Base-by-base conservation (phyloP, 1,139 yeast genomes). In the Groenewaldozyma auringiensis region DNA sequence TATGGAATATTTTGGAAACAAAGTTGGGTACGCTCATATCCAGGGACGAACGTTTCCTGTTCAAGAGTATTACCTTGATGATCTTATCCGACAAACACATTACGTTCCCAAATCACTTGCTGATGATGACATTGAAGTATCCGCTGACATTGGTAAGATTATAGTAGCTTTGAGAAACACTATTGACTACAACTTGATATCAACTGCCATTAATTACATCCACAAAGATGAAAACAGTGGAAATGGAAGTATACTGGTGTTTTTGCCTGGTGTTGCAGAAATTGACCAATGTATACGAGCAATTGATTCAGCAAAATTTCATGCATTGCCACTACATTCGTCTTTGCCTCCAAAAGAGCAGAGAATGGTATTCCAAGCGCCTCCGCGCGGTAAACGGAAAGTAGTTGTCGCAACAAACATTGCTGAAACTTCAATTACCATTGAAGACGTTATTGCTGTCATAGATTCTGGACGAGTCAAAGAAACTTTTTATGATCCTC, bases 31-130 rank as follows among this genome's bases (percentile, higher is more conserved):
- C 44, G 59, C 67, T 0, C 96, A 88, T 60, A 88, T 92, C 47
- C 87, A 83, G 58, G 98, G 98, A 1, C 71, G 97, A 54, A 92
- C 97, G 0, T 92, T 84, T 63, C 97, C 98, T 0, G 92, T 92
- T 39, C 63, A 76, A 43, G 96, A 88, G 58, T 69, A 66, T 48
- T 88, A 79, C 56, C 70, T 89, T 50, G 94, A 85, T 45, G 75
- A 76, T 16, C 70, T 87, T 21, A 65, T 89, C 34, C 66, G 68
- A 1, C 69, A 67, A 2, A 62, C 82, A 8, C 74, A 81, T 50
- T 59, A 51, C 42, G 48, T 52, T 37, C 56, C 59, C 3, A 43
- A 43, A 22, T 40, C 53, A 17, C 48, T 53, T 9, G n/a, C n/a
- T n/a, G n/a, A n/a, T n/a, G 64, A 61, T 35, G 61, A 55, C 45